These are phyloP conservation scores for Lodderomyces oxycetoniae DNA, from an alignment of 1,139 yeast species.

Conservation along the genomic window DNA sequence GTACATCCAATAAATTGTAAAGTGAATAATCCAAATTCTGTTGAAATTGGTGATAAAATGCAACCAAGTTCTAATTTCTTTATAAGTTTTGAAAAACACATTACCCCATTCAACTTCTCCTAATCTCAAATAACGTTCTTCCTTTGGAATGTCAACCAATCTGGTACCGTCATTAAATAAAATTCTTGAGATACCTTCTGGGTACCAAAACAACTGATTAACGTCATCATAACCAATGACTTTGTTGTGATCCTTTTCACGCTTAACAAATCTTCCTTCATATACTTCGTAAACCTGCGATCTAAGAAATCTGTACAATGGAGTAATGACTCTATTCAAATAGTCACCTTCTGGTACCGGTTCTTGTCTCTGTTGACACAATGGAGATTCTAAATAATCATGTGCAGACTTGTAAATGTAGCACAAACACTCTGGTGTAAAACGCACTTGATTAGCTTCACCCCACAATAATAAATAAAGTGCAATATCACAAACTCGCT, in stretches of 20 bases:
- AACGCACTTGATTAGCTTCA: constrained; percentile 96
- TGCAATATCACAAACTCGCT: constrained; percentile 86
- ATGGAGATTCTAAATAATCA: constrained; percentile 82
- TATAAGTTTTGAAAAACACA: constrained; percentile 94
- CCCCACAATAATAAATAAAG: constrained; percentile 94
- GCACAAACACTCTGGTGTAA: constrained; percentile 88
- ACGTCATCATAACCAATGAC: constrained; percentile 97
- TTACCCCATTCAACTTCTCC: constrained; percentile 92
- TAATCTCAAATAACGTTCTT: constrained; percentile 81
- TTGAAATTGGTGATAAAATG: constrained; percentile 92
- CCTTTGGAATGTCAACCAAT: constrained; percentile 82
- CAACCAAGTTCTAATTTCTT: constrained; percentile 97
- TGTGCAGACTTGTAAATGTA: constrained; percentile 90
- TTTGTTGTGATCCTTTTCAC: constrained; percentile 94
- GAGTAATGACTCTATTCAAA: constrained; percentile 87
- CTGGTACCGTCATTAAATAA: constrained; percentile 87
- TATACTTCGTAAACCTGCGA: constrained; percentile 92
- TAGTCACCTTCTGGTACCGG: constrained; percentile 96
- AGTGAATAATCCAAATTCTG: constrained; percentile 96
- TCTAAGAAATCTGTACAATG: constrained; percentile 84
- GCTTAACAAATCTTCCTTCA: constrained; percentile 93
- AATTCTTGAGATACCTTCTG: constrained; percentile 95
- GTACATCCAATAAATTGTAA: constrained; percentile 90
- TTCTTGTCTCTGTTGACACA: constrained; percentile 85
- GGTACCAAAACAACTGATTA: constrained; percentile 98